Evolutionary conservation across 2,329 filamentous ascomycete species (phyloP), one percentile per base, ranked within the genome.

Genomic region (Verticillium isaacii): DNA sequence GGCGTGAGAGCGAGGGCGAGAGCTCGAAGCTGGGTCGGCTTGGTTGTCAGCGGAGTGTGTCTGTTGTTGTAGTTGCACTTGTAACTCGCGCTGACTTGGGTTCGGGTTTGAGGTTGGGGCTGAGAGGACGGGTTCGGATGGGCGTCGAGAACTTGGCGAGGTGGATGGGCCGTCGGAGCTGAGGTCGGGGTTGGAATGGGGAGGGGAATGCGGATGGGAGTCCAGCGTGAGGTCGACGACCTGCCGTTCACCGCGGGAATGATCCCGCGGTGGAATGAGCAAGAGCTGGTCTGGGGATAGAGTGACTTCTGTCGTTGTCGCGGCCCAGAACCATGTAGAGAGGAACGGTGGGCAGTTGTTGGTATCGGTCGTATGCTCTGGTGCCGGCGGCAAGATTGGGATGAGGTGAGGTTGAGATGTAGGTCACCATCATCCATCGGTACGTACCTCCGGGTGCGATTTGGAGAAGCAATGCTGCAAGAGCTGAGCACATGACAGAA

Each of bases 151-250:
- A 52, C 19, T 23, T 52, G 45, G 45, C 45, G 45, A 52, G 45
- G 45, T 52, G 23, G 82, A 76, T 82, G 85, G 84, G 81, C 83
- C 77, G 87, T 88, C 88, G 85, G 89, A 78, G 80, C 82, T 67
- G 68, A 70, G 65, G 62, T 69, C 67, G 71, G 71, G 69, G 68
- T 66, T 70, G 68, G 70, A 72, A 68, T 67, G 70, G 66, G 73
- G 64, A 68, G 60, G 60, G 58, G 60, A 57, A 60, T 69, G 67
- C 67, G 69, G 72, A 68, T 72, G 68, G 70, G 68, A 70, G 70
- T 78, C 76, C 76, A 78, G 75, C 69, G 75, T 76, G 75, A 69
- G 71, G 72, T 73, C 68, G 74, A 55, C 15, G 54, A 56, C 25
- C 45, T 52, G 54, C 25, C 54, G 54, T 56, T 64, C 62, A 60